Conservation (phyloP, 495 filamentous ascomycete genomes). For the Emericellopsis terricola region DNA sequence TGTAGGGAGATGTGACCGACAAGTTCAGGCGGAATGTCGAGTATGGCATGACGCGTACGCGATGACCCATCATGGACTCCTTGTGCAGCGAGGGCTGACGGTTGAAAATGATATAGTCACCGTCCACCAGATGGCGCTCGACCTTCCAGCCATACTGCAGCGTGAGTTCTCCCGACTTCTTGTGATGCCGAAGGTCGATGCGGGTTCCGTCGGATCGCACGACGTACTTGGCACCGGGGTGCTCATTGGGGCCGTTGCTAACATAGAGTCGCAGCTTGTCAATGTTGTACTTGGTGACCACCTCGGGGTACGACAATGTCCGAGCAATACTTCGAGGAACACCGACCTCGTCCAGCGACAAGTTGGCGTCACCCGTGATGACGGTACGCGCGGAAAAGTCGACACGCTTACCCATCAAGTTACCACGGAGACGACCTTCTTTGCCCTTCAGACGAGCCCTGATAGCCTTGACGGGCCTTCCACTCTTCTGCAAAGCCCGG, state of each 20-base stretch:
- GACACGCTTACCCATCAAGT: conserved; percentile 98
- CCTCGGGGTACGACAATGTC: conserved; percentile 89
- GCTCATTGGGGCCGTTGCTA: conserved; percentile 79
- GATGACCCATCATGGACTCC: conserved; percentile 99
- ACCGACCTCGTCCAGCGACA: conserved; percentile 91
- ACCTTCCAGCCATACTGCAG: conserved; percentile 97
- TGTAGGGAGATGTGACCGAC: conserved; percentile 95
- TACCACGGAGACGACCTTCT: conserved; percentile 90
- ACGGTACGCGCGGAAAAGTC: conserved; percentile 99
- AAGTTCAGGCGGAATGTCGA: conserved; percentile 95
- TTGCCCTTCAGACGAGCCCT: conserved; percentile 95
- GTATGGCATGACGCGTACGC: conserved; percentile 94
- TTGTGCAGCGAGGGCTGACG: conserved; percentile 98
- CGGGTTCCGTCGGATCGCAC: conserved; percentile 80
- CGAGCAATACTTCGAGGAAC: conserved; percentile 78
- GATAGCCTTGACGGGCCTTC: conserved; percentile 88
- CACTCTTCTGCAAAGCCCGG: conserved; percentile 90
- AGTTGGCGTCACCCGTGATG: conserved; percentile 93
- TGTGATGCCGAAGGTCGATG: conserved; percentile 85
- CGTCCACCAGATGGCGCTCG: conserved; percentile 85
- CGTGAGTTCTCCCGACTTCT: conserved; percentile 60
- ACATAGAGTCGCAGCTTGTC: conserved; percentile 75
- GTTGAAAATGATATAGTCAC: conserved; percentile 98
- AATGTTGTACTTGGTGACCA: conserved; percentile 96
- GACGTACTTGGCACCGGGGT: conserved; percentile 90